phyloP scores from a whole-genome alignment of 768 basidiomycete genomes.

The Amanita rimosa region DNA sequence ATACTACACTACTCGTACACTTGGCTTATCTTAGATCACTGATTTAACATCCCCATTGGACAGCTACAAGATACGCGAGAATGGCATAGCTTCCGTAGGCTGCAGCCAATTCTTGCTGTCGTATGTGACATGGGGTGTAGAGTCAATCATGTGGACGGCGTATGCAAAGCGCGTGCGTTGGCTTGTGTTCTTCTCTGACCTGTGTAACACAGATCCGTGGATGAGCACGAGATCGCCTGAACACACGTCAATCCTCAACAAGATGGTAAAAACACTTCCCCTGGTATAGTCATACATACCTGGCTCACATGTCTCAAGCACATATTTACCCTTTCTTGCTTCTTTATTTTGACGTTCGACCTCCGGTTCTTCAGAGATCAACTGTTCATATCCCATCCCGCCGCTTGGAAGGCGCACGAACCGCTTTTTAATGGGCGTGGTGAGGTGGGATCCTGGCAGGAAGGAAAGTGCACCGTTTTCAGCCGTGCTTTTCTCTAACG shows the following conservation, averaged over 20 bases:
- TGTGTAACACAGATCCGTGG: conserved; percentile 88
- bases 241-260: background rate
- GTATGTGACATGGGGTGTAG: conserved; percentile 54
- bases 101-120: conserved; percentile 96
- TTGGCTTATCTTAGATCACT: background rate
- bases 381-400: conserved; percentile 77
- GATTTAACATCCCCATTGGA: background rate
- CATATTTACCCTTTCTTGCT: conserved; percentile 34
- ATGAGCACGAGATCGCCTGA: conserved; percentile 87
- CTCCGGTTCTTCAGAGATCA: conserved; percentile 28
- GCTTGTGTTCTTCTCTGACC: conserved; percentile 79
- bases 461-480: conserved; percentile 82
- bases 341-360: conserved; percentile 11
- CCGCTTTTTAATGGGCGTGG: conserved; percentile 63
- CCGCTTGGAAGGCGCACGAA: conserved; percentile 71
- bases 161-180: conserved; percentile 81
- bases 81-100: conserved; percentile 76
- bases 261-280: background rate
- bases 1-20: background rate
- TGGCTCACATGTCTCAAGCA: conserved; percentile 62
- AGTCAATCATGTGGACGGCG: conserved; percentile 93
- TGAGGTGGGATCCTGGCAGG: conserved; percentile 82
- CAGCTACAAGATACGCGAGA: conserved; percentile 48
- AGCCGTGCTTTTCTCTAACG: conserved; percentile 78
- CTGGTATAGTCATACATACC: conserved; percentile 31